Conservation (phyloP, 2,329 filamentous ascomycete species). For the Penicillium sp. region DNA sequence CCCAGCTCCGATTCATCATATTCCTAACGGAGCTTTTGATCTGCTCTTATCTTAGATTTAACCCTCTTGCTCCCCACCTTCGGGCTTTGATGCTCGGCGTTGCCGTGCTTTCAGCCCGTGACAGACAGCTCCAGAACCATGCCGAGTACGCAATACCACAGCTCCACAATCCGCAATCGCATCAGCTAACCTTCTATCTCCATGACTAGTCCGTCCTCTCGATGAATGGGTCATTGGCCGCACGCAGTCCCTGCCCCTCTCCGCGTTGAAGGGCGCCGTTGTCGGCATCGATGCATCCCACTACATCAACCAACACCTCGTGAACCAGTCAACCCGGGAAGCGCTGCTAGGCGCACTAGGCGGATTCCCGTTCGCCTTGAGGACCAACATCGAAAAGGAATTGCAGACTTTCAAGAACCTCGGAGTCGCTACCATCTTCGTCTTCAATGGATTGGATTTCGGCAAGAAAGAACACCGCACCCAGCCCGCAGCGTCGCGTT, state of each 20-base stretch:
- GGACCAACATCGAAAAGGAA: conserved; percentile 71
- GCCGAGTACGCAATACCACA: conserved; percentile 32
- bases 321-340: conserved; percentile 69
- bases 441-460: conserved; percentile 86
- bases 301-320: conserved; percentile 78
- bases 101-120: conserved; percentile 24
- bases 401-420: conserved; percentile 68
- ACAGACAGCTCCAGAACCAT: conserved; percentile 31
- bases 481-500: conserved; percentile 62
- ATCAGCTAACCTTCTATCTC: conserved; percentile 7
- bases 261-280: conserved; percentile 69
- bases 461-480: conserved; percentile 68
- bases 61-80: conserved; percentile 9
- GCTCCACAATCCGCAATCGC: conserved; percentile 3
- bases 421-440: conserved; percentile 75
- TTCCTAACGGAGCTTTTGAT: conserved; percentile 4
- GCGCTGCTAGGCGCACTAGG: conserved; percentile 87
- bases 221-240: conserved; percentile 58
- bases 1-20: conserved; percentile 13
- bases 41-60: conserved; percentile 1
- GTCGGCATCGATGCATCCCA: conserved; percentile 87
- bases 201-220: conserved; percentile 47
- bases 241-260: conserved; percentile 59
- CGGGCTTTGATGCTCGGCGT: conserved; percentile 30
- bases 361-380: conserved; percentile 77